Conservation (phyloP, 805 yeast genomes). For the Candida fluviatilis region DNA sequence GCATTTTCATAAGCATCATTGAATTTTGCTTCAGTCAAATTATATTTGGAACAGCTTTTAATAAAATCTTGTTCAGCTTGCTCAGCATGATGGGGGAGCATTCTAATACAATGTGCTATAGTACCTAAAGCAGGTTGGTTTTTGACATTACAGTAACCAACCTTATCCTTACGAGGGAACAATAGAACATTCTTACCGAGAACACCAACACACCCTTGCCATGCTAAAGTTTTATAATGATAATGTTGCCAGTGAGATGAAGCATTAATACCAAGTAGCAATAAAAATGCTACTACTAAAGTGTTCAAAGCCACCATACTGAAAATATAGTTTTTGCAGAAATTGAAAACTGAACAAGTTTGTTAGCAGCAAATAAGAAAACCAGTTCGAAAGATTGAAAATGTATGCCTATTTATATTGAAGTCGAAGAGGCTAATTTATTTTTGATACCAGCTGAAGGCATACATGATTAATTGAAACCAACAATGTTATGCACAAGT, state of each 20-base stretch:
- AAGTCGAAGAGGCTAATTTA: no score
- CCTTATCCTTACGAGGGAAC: conserved; percentile 20
- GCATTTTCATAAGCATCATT: conserved; percentile 39
- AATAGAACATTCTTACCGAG: conserved; percentile 22
- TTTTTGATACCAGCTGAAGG: no score
- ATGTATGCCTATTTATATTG: no score
- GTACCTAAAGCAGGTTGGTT: conserved; percentile 38
- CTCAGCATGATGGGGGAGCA: conserved; percentile 13
- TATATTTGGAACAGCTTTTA: conserved; percentile 18
- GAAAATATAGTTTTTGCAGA: background rate
- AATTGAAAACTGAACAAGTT: background rate
- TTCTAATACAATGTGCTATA: conserved; percentile 30
- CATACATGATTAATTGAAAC: no score
- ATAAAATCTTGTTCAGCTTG: conserved; percentile 21
- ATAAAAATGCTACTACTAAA: background rate
- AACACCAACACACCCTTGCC: conserved; percentile 21
- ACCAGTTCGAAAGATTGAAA: background rate
- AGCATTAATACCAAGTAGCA: conserved; percentile 6
- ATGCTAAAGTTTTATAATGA: conserved; percentile 20
- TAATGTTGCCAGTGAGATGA: conserved; percentile 17
- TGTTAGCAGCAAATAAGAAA: background rate
- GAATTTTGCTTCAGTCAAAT: conserved; percentile 27
- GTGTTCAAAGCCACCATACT: conserved; percentile 1
- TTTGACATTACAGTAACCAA: conserved; percentile 29
- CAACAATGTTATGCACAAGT: no score